Base-by-base conservation (phyloP, 2,329 filamentous ascomycete genomes). In the Colletotrichum tabaci region DNA sequence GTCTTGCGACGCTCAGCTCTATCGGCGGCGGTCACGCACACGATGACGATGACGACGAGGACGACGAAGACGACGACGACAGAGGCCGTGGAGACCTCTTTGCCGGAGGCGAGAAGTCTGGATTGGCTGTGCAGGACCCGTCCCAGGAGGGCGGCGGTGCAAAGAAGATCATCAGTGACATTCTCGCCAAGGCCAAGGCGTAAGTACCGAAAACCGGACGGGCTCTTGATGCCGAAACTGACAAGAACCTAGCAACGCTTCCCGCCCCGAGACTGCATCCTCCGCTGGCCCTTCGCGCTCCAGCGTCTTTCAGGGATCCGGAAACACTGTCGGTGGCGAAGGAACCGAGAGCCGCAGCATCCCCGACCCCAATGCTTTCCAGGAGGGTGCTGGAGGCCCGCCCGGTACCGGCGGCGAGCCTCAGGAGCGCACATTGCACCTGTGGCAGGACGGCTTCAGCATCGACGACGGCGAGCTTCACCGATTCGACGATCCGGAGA, bases 371-470 rank as follows among this genome's bases (percentile, higher is more conserved):
- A 81, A 73, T 0, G 80, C 80, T 4, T 72, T 77, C 74, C 23
- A 81, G 75, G n/a, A 78, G 74, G 70, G 67, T 18, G 74, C 79
- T 2, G 73, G 76, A n/a, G 73, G 75, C 77, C 46, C 80, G 79
- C 61, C 79, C 74, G 70, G 77, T 77, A 57, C 76, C 79, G 64
- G 79, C 18, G 82, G 81, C 12, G 84, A 87, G 44, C 87, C 88
- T 6, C 90, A 93, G 72, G 89, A 90, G 61, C 91, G 93, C 61
- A 88, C 90, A 13, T 86, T 97, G 64, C 94, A 96, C 77, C 87
- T 96, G 55, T 97, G 94, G 94, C 87, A 88, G 52, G 92, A 97
- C 78, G 94, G 94, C 16, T 96, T 96, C 83, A 96, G 93, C 74
- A 91, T 97, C 72, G 94, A 95, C 71, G 93, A 96, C 77, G 94